These are phyloP conservation scores for Suhomyces taliae DNA, from an alignment of 1,139 yeast species.

Conservation along the genomic window DNA sequence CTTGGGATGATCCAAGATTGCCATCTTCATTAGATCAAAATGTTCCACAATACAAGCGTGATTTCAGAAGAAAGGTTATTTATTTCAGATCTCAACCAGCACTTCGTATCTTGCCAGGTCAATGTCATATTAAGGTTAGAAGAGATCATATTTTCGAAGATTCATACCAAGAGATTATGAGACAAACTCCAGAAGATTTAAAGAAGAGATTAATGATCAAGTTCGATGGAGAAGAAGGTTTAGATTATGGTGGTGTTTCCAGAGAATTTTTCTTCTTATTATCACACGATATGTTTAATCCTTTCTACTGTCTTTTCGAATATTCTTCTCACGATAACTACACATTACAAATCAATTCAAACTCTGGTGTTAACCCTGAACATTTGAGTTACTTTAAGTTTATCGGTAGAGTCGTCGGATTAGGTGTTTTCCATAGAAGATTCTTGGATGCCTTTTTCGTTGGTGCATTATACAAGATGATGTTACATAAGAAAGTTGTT, in stretches of 20 bases:
- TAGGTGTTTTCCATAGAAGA: conserved; percentile 97
- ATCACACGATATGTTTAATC: conserved; percentile 98
- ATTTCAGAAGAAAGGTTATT: conserved; percentile 93
- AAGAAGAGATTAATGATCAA: conserved; percentile 97
- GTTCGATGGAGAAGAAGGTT: conserved; percentile 98
- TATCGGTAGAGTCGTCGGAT: conserved; percentile 96
- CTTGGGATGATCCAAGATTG: conserved; percentile 99
- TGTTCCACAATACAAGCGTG: conserved; percentile 99
- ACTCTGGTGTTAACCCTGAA: conserved; percentile 97
- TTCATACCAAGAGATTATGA: conserved; percentile 96
- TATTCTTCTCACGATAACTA: conserved; percentile 97
- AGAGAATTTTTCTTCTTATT: conserved; percentile 94
- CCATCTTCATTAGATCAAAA: conserved; percentile 97
- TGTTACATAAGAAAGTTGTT: conserved; percentile 90
- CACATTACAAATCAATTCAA: conserved; percentile 95
- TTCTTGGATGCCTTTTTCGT: conserved; percentile 97
- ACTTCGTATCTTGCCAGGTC: conserved; percentile 93
- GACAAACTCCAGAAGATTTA: conserved; percentile 97
- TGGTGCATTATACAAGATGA: conserved; percentile 97
- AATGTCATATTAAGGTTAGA: conserved; percentile 96
- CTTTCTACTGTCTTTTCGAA: conserved; percentile 94
- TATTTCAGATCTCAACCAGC: conserved; percentile 99
- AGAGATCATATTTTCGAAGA: conserved; percentile 97
- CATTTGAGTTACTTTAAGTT: conserved; percentile 97
- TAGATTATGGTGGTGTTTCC: conserved; percentile 98